Percentiles rank a stretch among this genome's conserved stretches.
These are phyloP conservation scores for Physaria fendleri DNA, from an alignment of 345 rosid genomes.

Conservation along the genomic window DNA sequence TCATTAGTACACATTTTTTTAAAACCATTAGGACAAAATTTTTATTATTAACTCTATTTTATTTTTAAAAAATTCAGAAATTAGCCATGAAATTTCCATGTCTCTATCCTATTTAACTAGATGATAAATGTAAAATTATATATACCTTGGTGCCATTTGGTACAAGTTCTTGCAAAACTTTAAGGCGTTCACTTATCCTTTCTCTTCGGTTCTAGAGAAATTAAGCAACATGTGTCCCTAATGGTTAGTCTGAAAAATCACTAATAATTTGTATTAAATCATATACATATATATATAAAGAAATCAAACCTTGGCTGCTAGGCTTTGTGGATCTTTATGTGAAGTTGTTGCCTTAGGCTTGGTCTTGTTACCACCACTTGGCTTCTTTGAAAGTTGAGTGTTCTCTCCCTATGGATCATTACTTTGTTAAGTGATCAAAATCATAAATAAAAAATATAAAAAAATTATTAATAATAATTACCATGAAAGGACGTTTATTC, in stretches of 20 bases:
- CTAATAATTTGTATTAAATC: not conserved
- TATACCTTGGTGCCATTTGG: slow-evolving; percentile 78
- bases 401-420: slow-evolving; percentile 54
- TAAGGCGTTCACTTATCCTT: slow-evolving; percentile 83
- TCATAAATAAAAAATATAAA: not conserved
- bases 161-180: slow-evolving; percentile 72
- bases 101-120: too few species aligned
- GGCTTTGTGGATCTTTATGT: slow-evolving; percentile 78
- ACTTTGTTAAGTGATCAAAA: slow-evolving; percentile 33
- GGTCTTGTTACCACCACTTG: slow-evolving; percentile 27
- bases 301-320: slow-evolving; percentile 76
- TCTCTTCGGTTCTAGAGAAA: slow-evolving; percentile 83
- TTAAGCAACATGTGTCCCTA: not conserved
- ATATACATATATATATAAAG: not conserved
- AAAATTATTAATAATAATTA: not conserved
- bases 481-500: slow-evolving; percentile 50
- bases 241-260: not conserved
- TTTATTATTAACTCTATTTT: not conserved
- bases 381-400: slow-evolving; percentile 49
- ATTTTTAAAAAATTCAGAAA: not conserved
- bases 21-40: too few species aligned
- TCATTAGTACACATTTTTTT: not conserved
- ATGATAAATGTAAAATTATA: too few species aligned
- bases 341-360: slow-evolving; percentile 43
- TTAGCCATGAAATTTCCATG: too few species aligned